Base-by-base conservation (phyloP, 176 grass and related monocot genomes). In the Oryza nivara region DNA sequence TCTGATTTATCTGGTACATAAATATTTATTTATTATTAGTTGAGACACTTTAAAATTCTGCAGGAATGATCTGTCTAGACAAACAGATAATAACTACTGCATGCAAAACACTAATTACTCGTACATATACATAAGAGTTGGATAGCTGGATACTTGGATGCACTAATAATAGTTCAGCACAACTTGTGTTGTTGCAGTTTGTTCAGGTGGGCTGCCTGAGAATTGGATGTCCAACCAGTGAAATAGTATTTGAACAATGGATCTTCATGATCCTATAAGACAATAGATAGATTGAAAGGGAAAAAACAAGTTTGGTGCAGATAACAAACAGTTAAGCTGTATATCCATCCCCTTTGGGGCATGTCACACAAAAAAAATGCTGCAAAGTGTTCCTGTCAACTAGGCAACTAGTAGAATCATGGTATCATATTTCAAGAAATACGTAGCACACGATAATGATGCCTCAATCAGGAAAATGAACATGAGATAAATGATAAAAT, bases 161-260 rank as follows among this genome's bases (percentile, higher is more conserved):
- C 40, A 61, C 17, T 70, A 61, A 34, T 11, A 17, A 5, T 52
- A 52, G 26, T 38, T 43, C 9, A 64, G 36, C 68, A 64, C 15
- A 72, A 25, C 13, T 30, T 51, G 23, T 80, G 23, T 80, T 44
- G 52, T 20, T 30, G 34, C n/a, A 56, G 36, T 75, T 77, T 44
- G 60, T 64, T 83, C 70, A 65, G 46, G 36, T 73, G 69, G 72
- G 80, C 35, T 47, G 23, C 41, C 60, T 74, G n/a, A 10, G 43
- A 67, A 40, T 32, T 64, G 52, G 15, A 63, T 44, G 15, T 49
- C 66, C 13, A 19, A 63, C 68, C 2, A 49, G 13, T 49, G 19
- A 76, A 46, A 72, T 72, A 72, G 41, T n/a, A 3, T 80, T 69
- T 70, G 17, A 52, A 80, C 20, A 15, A 11, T 69, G 10, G 69